Evolutionary conservation across 257 asterid genomes (phyloP).

Genomic region (Przewalskia tangutica): DNA sequence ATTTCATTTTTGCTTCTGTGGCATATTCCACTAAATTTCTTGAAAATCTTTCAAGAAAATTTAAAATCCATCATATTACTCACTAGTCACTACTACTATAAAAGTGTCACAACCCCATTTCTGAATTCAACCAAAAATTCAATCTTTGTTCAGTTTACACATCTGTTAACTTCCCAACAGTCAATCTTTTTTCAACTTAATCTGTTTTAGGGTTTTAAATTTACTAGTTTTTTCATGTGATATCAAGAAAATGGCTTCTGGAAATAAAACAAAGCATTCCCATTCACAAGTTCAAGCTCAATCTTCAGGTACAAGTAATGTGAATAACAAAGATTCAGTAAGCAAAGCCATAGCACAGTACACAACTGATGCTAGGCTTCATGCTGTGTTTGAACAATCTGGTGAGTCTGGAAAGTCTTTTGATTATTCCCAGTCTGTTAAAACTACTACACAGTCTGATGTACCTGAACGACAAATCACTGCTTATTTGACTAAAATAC

Average conservation of each 20-base stretch:
- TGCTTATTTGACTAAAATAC: slow-evolving; percentile 62
- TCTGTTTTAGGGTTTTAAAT: not conserved
- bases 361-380: slow-evolving; percentile 70
- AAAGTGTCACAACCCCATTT: not conserved
- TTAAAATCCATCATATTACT: not conserved
- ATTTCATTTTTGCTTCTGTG: not conserved
- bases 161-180: not conserved
- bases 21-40: not conserved
- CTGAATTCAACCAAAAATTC: not conserved
- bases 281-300: slow-evolving; percentile 19
- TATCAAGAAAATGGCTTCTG: slow-evolving; percentile 29
- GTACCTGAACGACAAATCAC: slow-evolving; percentile 62
- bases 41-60: not conserved
- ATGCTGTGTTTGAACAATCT: slow-evolving; percentile 80
- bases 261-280: slow-evolving; percentile 19
- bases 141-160: not conserved
- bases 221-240: not conserved
- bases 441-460: slow-evolving; percentile 25
- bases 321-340: slow-evolving; percentile 25
- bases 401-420: slow-evolving; percentile 74
- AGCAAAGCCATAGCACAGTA: slow-evolving; percentile 75
- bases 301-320: slow-evolving; percentile 27
- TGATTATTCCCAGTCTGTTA: slow-evolving; percentile 60
- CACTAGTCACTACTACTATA: not conserved
- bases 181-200: not conserved